Base-by-base conservation (phyloP, 2,329 filamentous ascomycete species). In the Neurospora crassa region DNA sequence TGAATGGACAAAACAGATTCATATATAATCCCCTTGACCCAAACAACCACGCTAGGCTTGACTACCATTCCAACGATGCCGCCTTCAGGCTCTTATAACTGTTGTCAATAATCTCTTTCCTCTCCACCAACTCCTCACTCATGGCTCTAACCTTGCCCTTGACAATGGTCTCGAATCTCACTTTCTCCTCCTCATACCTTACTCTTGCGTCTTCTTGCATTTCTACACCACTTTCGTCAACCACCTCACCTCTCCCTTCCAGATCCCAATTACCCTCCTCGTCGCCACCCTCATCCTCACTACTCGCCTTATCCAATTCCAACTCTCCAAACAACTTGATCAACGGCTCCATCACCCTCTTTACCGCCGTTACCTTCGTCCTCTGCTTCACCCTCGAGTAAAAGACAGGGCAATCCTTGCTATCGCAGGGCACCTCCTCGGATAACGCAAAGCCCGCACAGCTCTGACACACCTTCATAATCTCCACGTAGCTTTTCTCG, bases 331-430 rank as follows among this genome's bases (percentile, higher is more conserved):
- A 75, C 73, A 75, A 73, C 72, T 74, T 75, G 10, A 84, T 70
- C 37, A 81, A 78, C 12, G 79, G 79, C 73, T 79, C 79, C 11
- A 79, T 73, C 18, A 80, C 76, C 67, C 76, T 77, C 75, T 78
- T 82, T 77, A 85, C 83, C 2, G 79, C 79, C 43, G 79, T 77
- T 67, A 84, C 79, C 75, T 81, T 84, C 11, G 85, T 84, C 29
- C 80, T 80, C 78, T 92, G 89, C 79, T 89, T 91, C 70, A 88
- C 86, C 16, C 93, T 82, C 41, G 90, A 90, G 81, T 97, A 98
- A 76, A 97, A 98, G 0, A 97, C 93, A 0, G 94, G 92, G 78
- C 96, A 99, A 81, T 97, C 95, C 79, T 92, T 89, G 79, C 92
- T 97, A 78, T 97, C 93, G 78, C 96, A 99, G 53, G 81, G 85